These are phyloP conservation scores for Cytospora piceae DNA, from an alignment of 2,329 filamentous ascomycete species.

Conservation along the genomic window DNA sequence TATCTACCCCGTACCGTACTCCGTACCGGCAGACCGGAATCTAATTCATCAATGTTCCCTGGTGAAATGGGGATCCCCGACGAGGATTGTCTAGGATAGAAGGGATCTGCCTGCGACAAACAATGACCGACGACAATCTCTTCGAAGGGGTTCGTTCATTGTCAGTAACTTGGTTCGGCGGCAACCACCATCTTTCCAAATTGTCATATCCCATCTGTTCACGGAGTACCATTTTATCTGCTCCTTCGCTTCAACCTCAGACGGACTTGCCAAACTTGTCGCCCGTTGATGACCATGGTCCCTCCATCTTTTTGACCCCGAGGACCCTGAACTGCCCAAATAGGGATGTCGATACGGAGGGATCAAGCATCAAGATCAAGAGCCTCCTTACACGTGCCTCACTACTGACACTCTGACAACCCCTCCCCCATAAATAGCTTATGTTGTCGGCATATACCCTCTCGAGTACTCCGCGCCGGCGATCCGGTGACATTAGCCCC, in stretches of 20 bases:
- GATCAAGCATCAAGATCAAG: background rate
- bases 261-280: background rate
- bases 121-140: background rate
- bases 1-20: background rate
- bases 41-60: background rate
- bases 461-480: background rate
- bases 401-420: background rate
- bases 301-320: background rate
- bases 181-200: background rate
- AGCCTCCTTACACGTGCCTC: background rate
- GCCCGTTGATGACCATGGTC: background rate
- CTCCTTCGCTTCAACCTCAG: background rate
- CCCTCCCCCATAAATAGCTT: background rate
- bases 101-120: background rate
- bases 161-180: too few relatives aligned
- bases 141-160: background rate
- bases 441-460: background rate
- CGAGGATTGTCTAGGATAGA: background rate
- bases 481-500: background rate
- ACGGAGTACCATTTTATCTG: too few relatives aligned
- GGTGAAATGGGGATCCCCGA: background rate
- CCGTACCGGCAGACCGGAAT: background rate
- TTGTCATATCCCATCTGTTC: background rate
- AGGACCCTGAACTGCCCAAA: background rate
- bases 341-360: background rate